Evolutionary conservation across 768 basidiomycete genomes (phyloP).

Genomic region (Tulasnella sp.): DNA sequence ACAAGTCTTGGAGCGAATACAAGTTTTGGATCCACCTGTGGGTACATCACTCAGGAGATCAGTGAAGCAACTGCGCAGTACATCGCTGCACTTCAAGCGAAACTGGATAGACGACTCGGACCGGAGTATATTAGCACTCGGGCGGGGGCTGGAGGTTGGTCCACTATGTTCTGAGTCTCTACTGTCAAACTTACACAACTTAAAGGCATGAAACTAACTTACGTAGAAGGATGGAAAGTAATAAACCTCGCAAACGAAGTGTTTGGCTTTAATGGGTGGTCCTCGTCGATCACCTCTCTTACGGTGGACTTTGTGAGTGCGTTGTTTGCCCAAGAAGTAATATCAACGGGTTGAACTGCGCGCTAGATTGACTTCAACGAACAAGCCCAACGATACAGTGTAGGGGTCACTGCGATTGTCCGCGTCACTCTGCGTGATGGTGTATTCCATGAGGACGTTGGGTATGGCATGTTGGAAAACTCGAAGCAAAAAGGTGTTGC

Average conservation of each 20-base stretch:
- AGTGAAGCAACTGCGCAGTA: conserved; percentile 52
- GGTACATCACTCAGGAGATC: conserved; percentile 36
- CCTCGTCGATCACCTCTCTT: conserved; percentile 60
- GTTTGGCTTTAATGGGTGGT: conserved; percentile 97
- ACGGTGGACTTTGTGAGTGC: conserved; percentile 35
- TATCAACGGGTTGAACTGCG: neutral
- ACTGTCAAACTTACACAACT: neutral
- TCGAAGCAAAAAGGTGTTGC: conserved; percentile 71
- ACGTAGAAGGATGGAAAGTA: conserved; percentile 95
- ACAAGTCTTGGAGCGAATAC: no score
- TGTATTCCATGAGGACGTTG: conserved; percentile 83
- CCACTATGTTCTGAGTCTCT: neutral
- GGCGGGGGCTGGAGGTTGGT: conserved; percentile 56
- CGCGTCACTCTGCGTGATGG: conserved; percentile 83
- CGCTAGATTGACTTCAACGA: conserved; percentile 61
- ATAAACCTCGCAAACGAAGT: conserved; percentile 98
- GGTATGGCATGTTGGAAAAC: conserved; percentile 82
- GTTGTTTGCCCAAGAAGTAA: neutral
- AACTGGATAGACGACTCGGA: conserved; percentile 78
- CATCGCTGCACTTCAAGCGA: conserved; percentile 62
- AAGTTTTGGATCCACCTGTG: no score
- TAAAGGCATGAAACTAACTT: conserved; percentile 77
- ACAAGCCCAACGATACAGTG: conserved; percentile 48
- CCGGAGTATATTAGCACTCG: conserved; percentile 88
- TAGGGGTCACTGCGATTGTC: conserved; percentile 75